A percentile compares a stretch with the other conserved stretches of the same genome.
phyloP scores from a whole-genome alignment of 1,139 yeast genomes.

The Pichia sp. region DNA sequence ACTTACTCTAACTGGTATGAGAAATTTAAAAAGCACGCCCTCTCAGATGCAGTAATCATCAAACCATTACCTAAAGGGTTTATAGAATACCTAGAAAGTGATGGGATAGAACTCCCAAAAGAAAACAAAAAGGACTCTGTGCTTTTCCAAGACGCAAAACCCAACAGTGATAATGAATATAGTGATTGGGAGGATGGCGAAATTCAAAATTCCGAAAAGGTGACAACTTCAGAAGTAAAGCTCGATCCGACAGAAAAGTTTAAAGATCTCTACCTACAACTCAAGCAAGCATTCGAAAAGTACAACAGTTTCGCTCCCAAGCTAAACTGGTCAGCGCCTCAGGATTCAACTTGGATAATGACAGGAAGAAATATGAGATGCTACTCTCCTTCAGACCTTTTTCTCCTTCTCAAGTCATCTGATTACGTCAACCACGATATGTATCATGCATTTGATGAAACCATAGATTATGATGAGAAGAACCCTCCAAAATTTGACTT shows the following conservation, averaged over 20 bases:
- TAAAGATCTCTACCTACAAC: conserved; percentile 51
- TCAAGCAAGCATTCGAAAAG: conserved; percentile 41
- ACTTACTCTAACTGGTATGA: conserved; percentile 72
- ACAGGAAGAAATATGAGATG: conserved; percentile 75
- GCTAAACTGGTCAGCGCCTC: conserved; percentile 95
- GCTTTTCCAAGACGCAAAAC: conserved; percentile 34
- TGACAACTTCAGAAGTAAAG: neutral
- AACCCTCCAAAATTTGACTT: conserved; percentile 32
- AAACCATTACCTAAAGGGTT: conserved; percentile 66
- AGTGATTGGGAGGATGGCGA: conserved; percentile 60
- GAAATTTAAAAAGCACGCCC: conserved; percentile 47
- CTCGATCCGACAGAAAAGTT: conserved; percentile 50
- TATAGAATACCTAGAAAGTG: conserved; percentile 65
- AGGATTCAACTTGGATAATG: conserved; percentile 89
- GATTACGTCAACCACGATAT: conserved; percentile 85
- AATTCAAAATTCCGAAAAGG: neutral
- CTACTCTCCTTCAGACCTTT: conserved; percentile 64
- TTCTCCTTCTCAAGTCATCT: conserved; percentile 76
- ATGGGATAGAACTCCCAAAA: conserved; percentile 68
- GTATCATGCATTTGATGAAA: conserved; percentile 58
- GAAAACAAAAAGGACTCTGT: conserved; percentile 37
- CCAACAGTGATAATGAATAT: conserved; percentile 59
- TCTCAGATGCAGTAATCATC: conserved; percentile 49
- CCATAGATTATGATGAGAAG: conserved; percentile 22
- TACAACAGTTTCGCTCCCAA: conserved; percentile 77